These are phyloP conservation scores for Prorocentrum cordatum DNA, from an alignment of 169 alveolate genomes.

Conservation along the genomic window DNA sequence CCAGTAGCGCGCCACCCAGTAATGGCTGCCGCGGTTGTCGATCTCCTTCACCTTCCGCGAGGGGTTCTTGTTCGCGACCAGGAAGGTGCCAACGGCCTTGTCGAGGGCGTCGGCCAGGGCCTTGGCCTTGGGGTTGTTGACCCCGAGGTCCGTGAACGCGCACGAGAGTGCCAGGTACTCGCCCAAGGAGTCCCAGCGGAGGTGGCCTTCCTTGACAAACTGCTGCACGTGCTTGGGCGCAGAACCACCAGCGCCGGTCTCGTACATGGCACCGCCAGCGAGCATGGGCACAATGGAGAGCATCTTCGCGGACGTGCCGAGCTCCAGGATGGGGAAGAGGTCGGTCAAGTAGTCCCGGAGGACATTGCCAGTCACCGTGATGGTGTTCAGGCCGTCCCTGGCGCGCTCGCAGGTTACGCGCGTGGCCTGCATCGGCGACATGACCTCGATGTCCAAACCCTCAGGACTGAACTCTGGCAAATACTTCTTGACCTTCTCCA, in stretches of 20 bases:
- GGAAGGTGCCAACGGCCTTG: slow-evolving; percentile 22
- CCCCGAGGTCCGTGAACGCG: slow-evolving; percentile 3
- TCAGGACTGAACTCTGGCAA: not conserved
- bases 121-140: not conserved
- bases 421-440: not conserved
- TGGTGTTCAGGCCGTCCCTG: slow-evolving; percentile 17
- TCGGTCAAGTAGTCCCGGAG: slow-evolving; percentile 60
- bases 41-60: slow-evolving; percentile 57
- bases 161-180: slow-evolving; percentile 49
- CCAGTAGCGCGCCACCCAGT: slow-evolving; percentile 62
- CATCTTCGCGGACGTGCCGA: not conserved
- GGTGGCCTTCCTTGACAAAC: slow-evolving; percentile 56
- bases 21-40: slow-evolving; percentile 69
- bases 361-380: slow-evolving; percentile 60
- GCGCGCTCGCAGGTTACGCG: not conserved
- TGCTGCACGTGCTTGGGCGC: slow-evolving; percentile 71
- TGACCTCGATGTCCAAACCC: not conserved
- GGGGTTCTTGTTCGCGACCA: slow-evolving; percentile 42
- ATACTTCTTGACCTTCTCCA: not conserved
- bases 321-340: not conserved
- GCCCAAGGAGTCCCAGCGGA: slow-evolving; percentile 66
- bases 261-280: not conserved
- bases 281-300: slow-evolving; percentile 61
- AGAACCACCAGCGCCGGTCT: slow-evolving; percentile 13
- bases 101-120: slow-evolving; percentile 4